Evolutionary conservation across 1,284 basidiomycete genomes (phyloP), one percentile per base, ranked within the genome.

Genomic region (Boletus sp.): DNA sequence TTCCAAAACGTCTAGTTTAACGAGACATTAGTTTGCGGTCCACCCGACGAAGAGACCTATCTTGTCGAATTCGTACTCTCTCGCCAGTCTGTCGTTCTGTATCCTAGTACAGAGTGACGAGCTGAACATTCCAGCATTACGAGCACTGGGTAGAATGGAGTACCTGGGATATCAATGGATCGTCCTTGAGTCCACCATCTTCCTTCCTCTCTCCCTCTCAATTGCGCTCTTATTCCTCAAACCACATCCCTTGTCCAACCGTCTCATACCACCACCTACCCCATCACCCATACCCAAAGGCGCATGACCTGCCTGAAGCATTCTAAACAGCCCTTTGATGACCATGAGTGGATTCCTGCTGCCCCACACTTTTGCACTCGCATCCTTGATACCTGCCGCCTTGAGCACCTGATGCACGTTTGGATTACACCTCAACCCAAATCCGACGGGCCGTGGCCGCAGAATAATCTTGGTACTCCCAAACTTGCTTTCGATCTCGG

Each of bases 301-400:
- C 23, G 81, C 81, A 64, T 84, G 78, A 0, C 88, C 87, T 5
- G 82, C 75, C 49, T 87, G 81, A 41, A 90, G 70, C 71, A 89
- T 71, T 55, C 74, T 70, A 56, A 77, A 72, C 26, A 72, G 58
- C 30, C 71, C 68, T 57, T 77, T 77, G 62, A 77, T 71, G 53
- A 78, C 76, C 57, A 71, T 84, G 59, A 89, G 73, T 34, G 80
- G 81, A 69, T 95, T 96, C 55, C 91, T 76, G 58, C 89, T 94
- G 29, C 94, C 94, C 80, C 91, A 89, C 34, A 98, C 90, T 69
- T 94, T 94, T 23, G 91, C 95, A 57, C 88, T 91, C 38, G 91
- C 80, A 68, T 99, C 95, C 65, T 91, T 89, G 71, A 98, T 91
- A 10, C 95, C 95, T 2, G 91, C 93, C 0, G 94, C 92, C 59